phyloP scores from a whole-genome alignment of 2,329 filamentous ascomycete species.

The Cercospora sojina region DNA sequence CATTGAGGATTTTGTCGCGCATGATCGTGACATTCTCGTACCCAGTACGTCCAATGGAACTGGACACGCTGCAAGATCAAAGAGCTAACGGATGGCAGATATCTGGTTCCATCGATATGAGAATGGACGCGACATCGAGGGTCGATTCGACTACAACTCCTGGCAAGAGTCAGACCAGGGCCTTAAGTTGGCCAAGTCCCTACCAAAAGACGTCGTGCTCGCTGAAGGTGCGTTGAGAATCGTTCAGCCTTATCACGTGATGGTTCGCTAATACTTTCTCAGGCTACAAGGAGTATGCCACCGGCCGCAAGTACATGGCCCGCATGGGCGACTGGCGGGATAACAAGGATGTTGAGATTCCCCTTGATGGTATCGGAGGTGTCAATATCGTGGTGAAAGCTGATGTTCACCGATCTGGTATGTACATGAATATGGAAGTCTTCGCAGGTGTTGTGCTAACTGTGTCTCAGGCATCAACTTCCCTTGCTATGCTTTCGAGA shows the following conservation, averaged over 20 bases:
- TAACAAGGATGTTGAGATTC: slow-evolving; percentile 87
- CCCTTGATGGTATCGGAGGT: slow-evolving; percentile 92
- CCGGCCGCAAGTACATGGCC: slow-evolving; percentile 85
- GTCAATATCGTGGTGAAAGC: slow-evolving; percentile 98
- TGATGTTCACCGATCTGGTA: slow-evolving; percentile 92
- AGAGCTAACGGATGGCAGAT: slow-evolving; percentile 55
- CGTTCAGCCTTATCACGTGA: not conserved
- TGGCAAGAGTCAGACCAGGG: slow-evolving; percentile 93
- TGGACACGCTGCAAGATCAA: not conserved
- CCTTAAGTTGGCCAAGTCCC: slow-evolving; percentile 66
- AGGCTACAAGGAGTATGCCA: slow-evolving; percentile 93
- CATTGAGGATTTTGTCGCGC: slow-evolving; percentile 90
- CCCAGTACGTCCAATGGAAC: slow-evolving; percentile 68
- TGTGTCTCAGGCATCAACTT: slow-evolving; percentile 80
- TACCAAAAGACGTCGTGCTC: slow-evolving; percentile 78
- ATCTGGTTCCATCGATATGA: slow-evolving; percentile 95
- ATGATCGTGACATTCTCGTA: slow-evolving; percentile 88
- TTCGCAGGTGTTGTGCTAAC: not conserved
- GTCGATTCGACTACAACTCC: slow-evolving; percentile 98
- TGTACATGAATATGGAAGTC: slow-evolving; percentile 27
- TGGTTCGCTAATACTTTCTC: slow-evolving; percentile 10
- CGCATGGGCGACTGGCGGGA: slow-evolving; percentile 87
- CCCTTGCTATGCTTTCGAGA: slow-evolving; percentile 93
- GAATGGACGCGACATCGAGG: slow-evolving; percentile 79
- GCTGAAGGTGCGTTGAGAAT: slow-evolving; percentile 68